Evolutionary conservation across 768 basidiomycete species (phyloP).

Genomic region (Russula sp.): DNA sequence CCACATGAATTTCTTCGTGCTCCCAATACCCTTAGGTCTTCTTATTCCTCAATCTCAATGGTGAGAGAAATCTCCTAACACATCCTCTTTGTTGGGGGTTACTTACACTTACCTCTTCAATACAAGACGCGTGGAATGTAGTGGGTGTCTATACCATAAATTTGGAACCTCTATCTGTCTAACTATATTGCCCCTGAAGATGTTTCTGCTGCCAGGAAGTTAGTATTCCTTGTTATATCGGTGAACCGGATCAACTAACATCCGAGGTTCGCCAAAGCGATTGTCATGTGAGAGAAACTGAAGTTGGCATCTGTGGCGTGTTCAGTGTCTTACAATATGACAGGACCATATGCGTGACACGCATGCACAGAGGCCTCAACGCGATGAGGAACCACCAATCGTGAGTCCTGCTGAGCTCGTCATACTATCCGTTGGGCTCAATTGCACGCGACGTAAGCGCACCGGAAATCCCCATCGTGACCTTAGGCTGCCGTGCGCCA

Average conservation of each 20-base stretch:
- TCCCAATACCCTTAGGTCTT: slow-evolving; percentile 6
- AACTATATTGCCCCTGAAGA: not conserved
- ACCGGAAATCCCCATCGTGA: not conserved
- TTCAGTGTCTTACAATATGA: not conserved
- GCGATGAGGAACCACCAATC: not conserved
- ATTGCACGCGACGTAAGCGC: not conserved
- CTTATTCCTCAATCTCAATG: slow-evolving; percentile 2
- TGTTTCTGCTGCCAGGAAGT: slow-evolving; percentile 11
- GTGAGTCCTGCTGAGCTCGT: slow-evolving; percentile 1
- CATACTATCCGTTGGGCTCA: not conserved
- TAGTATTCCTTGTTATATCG: not conserved
- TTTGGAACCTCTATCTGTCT: not conserved
- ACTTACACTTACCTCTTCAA: not conserved
- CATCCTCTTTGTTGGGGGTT: not conserved
- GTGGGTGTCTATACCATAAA: not conserved
- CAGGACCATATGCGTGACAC: slow-evolving; percentile 20
- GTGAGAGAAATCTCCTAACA: not conserved
- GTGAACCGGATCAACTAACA: not conserved
- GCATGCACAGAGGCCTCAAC: slow-evolving; percentile 10
- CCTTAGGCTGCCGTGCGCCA: not conserved
- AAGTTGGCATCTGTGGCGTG: not conserved
- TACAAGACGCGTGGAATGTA: slow-evolving; percentile 2
- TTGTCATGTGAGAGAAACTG: slow-evolving; percentile 6
- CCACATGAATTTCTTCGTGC: not conserved
- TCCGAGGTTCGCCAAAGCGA: not conserved